Conservation (phyloP, 257 asterid species). For the Galeopsis tetrahit region DNA sequence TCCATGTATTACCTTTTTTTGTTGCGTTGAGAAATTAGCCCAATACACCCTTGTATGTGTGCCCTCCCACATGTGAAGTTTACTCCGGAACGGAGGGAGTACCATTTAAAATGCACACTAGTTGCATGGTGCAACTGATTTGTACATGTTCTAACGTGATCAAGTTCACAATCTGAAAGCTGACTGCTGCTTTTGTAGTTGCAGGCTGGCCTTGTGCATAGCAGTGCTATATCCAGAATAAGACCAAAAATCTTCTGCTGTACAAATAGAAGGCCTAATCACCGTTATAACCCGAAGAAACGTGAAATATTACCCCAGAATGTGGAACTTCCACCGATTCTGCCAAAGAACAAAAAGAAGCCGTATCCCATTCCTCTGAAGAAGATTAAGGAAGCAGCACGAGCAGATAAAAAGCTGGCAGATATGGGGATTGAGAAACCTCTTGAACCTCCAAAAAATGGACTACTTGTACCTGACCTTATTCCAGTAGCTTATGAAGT, state of each 20-base stretch:
- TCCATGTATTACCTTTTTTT: no score
- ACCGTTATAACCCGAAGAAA: slow-evolving; percentile 46
- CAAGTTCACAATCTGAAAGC: slow-evolving; percentile 26
- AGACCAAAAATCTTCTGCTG: slow-evolving; percentile 43
- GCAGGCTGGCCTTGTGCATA: slow-evolving; percentile 48
- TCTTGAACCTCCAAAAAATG: slow-evolving; percentile 87
- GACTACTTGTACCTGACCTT: slow-evolving; percentile 66
- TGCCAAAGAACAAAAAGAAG: slow-evolving; percentile 85
- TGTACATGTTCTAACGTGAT: slow-evolving; percentile 12
- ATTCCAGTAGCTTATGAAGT: slow-evolving; percentile 78
- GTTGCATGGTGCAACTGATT: not conserved
- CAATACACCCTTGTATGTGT: no score
- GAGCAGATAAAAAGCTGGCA: slow-evolving; percentile 89
- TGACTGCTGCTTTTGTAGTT: slow-evolving; percentile 41
- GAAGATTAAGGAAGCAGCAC: slow-evolving; percentile 69
- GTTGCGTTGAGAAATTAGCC: no score
- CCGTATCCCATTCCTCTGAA: slow-evolving; percentile 82
- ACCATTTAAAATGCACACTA: no score
- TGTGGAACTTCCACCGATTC: slow-evolving; percentile 73
- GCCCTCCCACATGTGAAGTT: no score
- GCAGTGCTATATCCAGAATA: slow-evolving; percentile 39
- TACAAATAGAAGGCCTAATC: slow-evolving; percentile 43
- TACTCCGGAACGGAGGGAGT: no score
- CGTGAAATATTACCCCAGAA: slow-evolving; percentile 60
- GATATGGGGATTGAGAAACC: slow-evolving; percentile 86